Conservation (phyloP, 495 filamentous ascomycete genomes). For the Trichoderma asperelloides region DNA sequence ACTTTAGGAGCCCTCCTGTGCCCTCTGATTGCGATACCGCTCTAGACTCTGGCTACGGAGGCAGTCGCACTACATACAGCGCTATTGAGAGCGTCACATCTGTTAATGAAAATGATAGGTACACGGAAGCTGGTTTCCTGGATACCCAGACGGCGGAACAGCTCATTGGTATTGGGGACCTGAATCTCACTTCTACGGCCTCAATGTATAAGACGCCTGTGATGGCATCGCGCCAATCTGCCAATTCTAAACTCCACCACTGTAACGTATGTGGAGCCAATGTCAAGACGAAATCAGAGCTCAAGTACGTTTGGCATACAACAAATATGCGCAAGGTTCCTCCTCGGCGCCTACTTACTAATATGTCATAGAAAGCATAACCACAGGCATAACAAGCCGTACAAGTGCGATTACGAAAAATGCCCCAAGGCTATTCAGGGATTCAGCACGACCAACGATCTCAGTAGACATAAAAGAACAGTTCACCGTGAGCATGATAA, state of each 20-base stretch:
- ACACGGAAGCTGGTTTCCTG: neutral
- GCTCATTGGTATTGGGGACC: neutral
- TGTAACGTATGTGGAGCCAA: neutral
- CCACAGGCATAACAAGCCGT: slow-evolving; percentile 66
- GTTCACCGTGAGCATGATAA: slow-evolving; percentile 47
- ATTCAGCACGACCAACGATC: slow-evolving; percentile 77
- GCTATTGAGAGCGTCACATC: neutral
- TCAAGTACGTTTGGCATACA: slow-evolving; percentile 28
- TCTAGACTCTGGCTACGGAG: slow-evolving; percentile 8
- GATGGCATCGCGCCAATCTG: neutral
- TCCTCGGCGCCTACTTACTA: slow-evolving; percentile 4
- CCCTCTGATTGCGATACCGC: slow-evolving; percentile 3
- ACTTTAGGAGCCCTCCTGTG: neutral
- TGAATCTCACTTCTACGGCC: neutral
- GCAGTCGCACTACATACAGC: neutral
- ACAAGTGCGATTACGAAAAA: slow-evolving; percentile 50
- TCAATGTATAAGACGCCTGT: neutral
- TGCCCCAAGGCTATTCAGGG: slow-evolving; percentile 53
- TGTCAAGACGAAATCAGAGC: slow-evolving; percentile 42
- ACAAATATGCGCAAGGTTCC: neutral
- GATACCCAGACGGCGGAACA: neutral
- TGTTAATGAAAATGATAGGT: neutral
- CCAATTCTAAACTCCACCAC: neutral
- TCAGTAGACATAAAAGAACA: slow-evolving; percentile 62
- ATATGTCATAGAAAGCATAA: slow-evolving; percentile 61